Conservation (phyloP, 1,284 basidiomycete species). For the Ganoderma resinaceum region DNA sequence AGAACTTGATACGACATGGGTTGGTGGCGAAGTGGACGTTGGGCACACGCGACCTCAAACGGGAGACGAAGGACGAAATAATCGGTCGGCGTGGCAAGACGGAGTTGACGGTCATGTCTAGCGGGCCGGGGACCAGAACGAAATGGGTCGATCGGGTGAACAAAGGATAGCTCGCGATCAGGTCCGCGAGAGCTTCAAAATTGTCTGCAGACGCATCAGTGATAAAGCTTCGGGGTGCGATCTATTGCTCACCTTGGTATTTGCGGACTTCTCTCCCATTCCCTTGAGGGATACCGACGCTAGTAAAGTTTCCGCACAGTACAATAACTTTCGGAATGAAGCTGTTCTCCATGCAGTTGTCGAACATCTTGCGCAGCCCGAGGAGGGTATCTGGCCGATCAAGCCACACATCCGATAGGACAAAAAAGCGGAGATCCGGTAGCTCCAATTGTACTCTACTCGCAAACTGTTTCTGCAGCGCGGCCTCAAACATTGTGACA, state of each 20-base stretch:
- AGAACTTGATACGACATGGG: slow-evolving; percentile 95
- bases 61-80: slow-evolving; percentile 74
- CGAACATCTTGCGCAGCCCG: slow-evolving; percentile 86
- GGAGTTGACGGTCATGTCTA: slow-evolving; percentile 84
- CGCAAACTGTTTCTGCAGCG: slow-evolving; percentile 60
- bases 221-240: neutral
- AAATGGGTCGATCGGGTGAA: slow-evolving; percentile 87
- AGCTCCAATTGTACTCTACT: slow-evolving; percentile 71
- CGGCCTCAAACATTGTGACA: slow-evolving; percentile 7
- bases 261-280: slow-evolving; percentile 79
- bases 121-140: slow-evolving; percentile 92
- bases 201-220: slow-evolving; percentile 59
- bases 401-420: slow-evolving; percentile 95
- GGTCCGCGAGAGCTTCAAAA: slow-evolving; percentile 86
- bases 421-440: slow-evolving; percentile 87
- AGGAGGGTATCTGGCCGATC: slow-evolving; percentile 86
- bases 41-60: slow-evolving; percentile 75
- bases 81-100: slow-evolving; percentile 83
- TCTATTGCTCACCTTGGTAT: slow-evolving; percentile 74
- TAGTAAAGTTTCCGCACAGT: slow-evolving; percentile 95
- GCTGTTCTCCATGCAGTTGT: slow-evolving; percentile 90
- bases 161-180: slow-evolving; percentile 82
- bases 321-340: slow-evolving; percentile 90
- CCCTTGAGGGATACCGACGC: slow-evolving; percentile 79
- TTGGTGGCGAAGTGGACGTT: slow-evolving; percentile 88